Base-by-base conservation (phyloP, 176 grass and related monocot species). In the Zizania latifolia region DNA sequence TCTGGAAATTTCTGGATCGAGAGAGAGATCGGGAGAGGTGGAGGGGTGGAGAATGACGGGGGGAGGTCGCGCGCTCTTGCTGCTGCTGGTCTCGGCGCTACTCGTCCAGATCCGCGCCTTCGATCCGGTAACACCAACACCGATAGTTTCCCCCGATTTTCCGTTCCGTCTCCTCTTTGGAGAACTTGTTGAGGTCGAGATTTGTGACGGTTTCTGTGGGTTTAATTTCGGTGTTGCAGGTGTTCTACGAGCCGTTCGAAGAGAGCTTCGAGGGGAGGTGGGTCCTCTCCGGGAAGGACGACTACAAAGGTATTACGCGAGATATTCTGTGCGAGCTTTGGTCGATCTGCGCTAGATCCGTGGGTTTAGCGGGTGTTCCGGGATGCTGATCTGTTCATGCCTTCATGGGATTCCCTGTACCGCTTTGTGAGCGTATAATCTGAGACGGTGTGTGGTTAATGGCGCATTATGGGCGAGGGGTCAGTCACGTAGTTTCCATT, bases 181-280 rank as follows among this genome's bases (percentile, higher is more conserved):
- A 53, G 19, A 53, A 67, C 2, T 32, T 1, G 46, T 13, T 22
- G 4, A 9, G 59, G 24, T 10, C 2, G 6, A 74, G 80, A 79
- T 79, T 74, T 78, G 19, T 83, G 37, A 43, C 14, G 21, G 45
- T 66, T 40, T 57, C 44, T 21, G 33, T 45, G 22, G 41, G 44
- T 37, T 34, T 76, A 70, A 53, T 22, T 70, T 58, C n/a, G 57
- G 22, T 29, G 67, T 3, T 73, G 78, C 83, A 99, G 96, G 10
- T 99, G 72, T 87, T 94, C 59, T 90, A 95, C 63, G 96, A 99
- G 65, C 76, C 92, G 6, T 99, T 99, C 65, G 89, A 94, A 45
- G 89, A 95, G 72, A 69, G 68, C 72, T 99, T 99, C 70, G 92
- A 86, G 43, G 89, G 89, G 26, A 82, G 77, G 17, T 99, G 96